Percentiles rank a stretch among this genome's conserved stretches.
These are phyloP conservation scores for Eimeria brunetti DNA, from an alignment of 169 alveolate species.

Conservation along the genomic window DNA sequence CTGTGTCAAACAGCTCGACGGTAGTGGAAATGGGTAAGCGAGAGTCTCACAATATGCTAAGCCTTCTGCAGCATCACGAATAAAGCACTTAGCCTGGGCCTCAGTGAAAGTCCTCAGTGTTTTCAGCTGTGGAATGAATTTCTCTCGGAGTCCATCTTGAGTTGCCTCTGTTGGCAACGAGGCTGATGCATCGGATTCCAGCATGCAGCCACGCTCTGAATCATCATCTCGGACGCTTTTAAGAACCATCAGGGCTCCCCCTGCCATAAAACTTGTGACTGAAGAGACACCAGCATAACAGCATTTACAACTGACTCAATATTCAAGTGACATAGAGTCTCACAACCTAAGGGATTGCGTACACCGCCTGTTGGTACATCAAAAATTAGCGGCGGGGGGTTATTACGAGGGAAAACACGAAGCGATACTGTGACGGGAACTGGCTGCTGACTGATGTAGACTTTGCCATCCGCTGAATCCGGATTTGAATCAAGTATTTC, in stretches of 20 bases:
- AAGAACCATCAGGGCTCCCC: conserved; percentile 48
- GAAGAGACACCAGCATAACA: neutral
- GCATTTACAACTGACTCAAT: neutral
- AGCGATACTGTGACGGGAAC: neutral
- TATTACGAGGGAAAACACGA: neutral
- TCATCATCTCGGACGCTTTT: conserved; percentile 24
- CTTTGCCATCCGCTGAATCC: conserved; percentile 65
- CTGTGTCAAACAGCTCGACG: neutral
- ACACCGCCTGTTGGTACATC: neutral
- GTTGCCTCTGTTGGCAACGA: neutral
- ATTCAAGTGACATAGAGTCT: neutral
- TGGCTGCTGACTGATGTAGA: conserved; percentile 53
- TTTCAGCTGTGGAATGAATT: conserved; percentile 44
- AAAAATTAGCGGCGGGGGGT: neutral
- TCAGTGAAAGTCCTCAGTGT: conserved; percentile 55
- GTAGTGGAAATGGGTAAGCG: neutral
- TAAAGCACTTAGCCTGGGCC: conserved; percentile 75
- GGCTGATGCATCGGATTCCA: conserved; percentile 18
- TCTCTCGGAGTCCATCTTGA: conserved; percentile 15
- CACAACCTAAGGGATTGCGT: neutral
- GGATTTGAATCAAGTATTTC: conserved; percentile 49
- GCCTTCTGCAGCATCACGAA: conserved; percentile 79
- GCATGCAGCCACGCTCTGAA: neutral
- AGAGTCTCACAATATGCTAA: conserved; percentile 69
- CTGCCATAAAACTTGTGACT: conserved; percentile 45